phyloP scores from a whole-genome alignment of 257 asterid genomes.

The Solanum okadae region DNA sequence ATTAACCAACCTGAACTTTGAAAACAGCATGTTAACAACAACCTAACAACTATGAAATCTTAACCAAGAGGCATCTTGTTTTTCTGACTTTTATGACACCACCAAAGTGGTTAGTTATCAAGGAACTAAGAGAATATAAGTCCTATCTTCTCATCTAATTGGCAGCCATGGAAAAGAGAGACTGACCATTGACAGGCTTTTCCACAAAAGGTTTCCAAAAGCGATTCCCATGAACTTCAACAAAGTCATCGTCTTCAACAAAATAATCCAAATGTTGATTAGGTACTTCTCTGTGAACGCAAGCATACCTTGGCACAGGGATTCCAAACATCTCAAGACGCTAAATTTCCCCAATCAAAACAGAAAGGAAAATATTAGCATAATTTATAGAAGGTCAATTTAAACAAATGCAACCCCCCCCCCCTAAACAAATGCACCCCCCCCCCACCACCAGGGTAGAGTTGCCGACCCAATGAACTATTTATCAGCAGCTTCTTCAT shows the following conservation, averaged over 20 bases:
- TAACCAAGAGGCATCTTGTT: not conserved
- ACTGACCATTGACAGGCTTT: conserved; percentile 81
- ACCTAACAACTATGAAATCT: not conserved
- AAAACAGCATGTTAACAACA: not conserved
- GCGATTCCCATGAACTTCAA: conserved; percentile 76
- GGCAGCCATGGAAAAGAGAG: not conserved
- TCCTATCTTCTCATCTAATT: not conserved
- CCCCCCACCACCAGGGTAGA: not conserved
- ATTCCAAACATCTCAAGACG: conserved; percentile 79
- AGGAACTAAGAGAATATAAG: not conserved
- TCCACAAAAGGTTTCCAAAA: conserved; percentile 98
- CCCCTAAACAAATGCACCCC: not conserved
- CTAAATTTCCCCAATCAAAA: conserved; percentile 27
- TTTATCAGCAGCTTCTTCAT: not conserved
- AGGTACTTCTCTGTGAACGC: conserved; percentile 72
- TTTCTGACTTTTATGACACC: not conserved
- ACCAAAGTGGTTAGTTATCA: not conserved
- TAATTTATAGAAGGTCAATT: not conserved
- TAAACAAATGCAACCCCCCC: not conserved
- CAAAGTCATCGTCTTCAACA: conserved; percentile 90
- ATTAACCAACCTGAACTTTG: not conserved
- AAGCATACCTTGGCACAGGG: conserved; percentile 87
- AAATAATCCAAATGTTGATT: conserved; percentile 82
- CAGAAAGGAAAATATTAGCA: not conserved
- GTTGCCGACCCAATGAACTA: not conserved